Conservation (phyloP, 2,329 filamentous ascomycete genomes). For the Dothideomycetes sp. region DNA sequence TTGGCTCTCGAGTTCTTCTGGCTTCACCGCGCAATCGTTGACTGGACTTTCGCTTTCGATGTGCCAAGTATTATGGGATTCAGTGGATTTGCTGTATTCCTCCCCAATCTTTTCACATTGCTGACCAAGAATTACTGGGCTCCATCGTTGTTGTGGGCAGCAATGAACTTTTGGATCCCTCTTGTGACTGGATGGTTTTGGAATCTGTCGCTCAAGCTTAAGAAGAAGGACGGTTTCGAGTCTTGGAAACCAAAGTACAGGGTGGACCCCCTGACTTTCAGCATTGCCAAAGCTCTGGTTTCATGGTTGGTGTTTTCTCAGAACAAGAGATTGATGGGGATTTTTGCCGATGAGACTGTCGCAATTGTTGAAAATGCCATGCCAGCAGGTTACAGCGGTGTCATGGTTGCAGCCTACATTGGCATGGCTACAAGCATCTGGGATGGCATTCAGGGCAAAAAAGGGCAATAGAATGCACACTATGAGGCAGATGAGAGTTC, state of each 20-base stretch:
- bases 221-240: conserved; percentile 30
- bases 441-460: conserved; percentile 62
- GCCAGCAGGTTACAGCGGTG: conserved; percentile 61
- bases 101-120: conserved; percentile 75
- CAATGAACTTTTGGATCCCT: conserved; percentile 61
- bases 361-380: conserved; percentile 55
- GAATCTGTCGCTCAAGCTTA: conserved; percentile 62
- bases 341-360: conserved; percentile 52
- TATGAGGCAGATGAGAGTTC: neutral
- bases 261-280: conserved; percentile 83
- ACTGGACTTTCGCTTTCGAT: conserved; percentile 63
- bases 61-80: conserved; percentile 55
- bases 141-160: conserved; percentile 65
- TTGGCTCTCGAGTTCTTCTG: conserved; percentile 60
- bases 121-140: conserved; percentile 71
- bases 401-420: conserved; percentile 59
- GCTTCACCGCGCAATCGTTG: conserved; percentile 61
- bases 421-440: conserved; percentile 63
- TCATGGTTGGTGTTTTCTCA: conserved; percentile 73
- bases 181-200: conserved; percentile 74
- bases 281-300: conserved; percentile 74
- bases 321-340: conserved; percentile 53
- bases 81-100: conserved; percentile 44
- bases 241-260: conserved; percentile 43
- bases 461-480: neutral